Evolutionary conservation across 2,329 filamentous ascomycete genomes (phyloP), one percentile per base, ranked within the genome.

Genomic region (Conoideocrella luteorostrata): DNA sequence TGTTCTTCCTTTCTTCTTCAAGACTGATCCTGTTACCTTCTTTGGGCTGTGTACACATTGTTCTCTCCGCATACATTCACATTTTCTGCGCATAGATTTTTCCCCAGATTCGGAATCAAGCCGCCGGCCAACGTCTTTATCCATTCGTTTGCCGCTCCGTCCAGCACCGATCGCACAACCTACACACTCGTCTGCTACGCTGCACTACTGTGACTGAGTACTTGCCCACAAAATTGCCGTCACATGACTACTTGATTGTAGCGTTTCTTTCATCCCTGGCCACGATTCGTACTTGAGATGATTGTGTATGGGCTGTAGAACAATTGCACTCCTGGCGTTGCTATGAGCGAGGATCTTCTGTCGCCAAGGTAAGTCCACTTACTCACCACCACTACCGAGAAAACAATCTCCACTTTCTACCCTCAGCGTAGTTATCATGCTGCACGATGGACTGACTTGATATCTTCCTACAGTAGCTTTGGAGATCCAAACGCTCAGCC

Each of bases 311-410:
- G 40, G 32, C 45, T 40, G 40, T 50, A 46, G 46, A 39, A 44
- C 26, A 46, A 47, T 47, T 43, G 45, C 47, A 44, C 45, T 48
- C 46, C 48, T 53, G 22, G 43, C 40, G 58, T 53, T 78, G 77
- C 74, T 80, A 82, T 82, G 78, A 81, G 70, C 72, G 74, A 72
- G 66, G 73, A 80, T 66, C 71, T 72, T 66, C 65, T 65, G 60
- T 64, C 66, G 65, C 68, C 70, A 61, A 80, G 76, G 78, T 68
- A 71, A 64, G 64, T 41, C 45, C 17, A 20, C 28, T 21, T 18
- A 15, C 15, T 20, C 20, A 36, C 36, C 44, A 30, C 40, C 46
- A 42, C 48, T 37, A 15, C 37, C 42, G 39, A 29, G 35, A 42
- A 41, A 20, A 29, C 44, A 30, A 43, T 50, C 46, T 48, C 47